Base-by-base conservation (phyloP, 2,329 filamentous ascomycete genomes). In the Alternaria alternata region DNA sequence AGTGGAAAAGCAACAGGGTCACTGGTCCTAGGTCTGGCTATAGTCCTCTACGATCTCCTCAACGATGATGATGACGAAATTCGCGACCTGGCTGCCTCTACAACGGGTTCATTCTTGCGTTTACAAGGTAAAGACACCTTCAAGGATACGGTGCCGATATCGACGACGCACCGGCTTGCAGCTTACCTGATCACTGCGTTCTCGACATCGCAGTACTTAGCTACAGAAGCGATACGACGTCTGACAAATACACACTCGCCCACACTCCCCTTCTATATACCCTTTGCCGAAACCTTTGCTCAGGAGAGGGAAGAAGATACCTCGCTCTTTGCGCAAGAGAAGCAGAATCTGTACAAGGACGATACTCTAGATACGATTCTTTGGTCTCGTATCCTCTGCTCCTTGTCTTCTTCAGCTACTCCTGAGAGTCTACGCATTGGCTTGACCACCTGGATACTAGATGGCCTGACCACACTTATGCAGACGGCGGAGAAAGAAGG, bases 51-150 rank as follows among this genome's bases (percentile, higher is more conserved):
- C 69, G 69, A 74, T 57, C 57, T 73, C 49, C 71, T 78, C 47
- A 91, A 92, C 72, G 95, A 98, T 73, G 94, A 98, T 73, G 94
- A 98, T 73, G 92, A 97, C 63, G 93, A 97, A 58, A 86, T 97
- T 64, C 88, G 94, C 44, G 86, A 89, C 34, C 76, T 86, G 1
- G 90, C 89, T 7, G 86, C 89, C 3, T 61, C 68, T 0, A 83
- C 86, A 1, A 81, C 84, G 0, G 74, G 78, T 5, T 74, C 72
- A 22, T 75, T 91, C 24, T 67, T 89, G 7, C 79, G 44, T 11
- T 30, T 69, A 36, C 44, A 68, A 28, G 5, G 57, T 22, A 22
- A 42, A 30, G 8, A 6, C 1, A 65, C 64, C 7, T 66, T 69
- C 16, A 70, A 79, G 16, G 70, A 77, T 5, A 69, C 84, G 1